Percentiles rank a stretch among this genome's conserved stretches.
Conservation (phyloP, 2,329 filamentous ascomycete species). For the Fusarium tanahbumbuense region DNA sequence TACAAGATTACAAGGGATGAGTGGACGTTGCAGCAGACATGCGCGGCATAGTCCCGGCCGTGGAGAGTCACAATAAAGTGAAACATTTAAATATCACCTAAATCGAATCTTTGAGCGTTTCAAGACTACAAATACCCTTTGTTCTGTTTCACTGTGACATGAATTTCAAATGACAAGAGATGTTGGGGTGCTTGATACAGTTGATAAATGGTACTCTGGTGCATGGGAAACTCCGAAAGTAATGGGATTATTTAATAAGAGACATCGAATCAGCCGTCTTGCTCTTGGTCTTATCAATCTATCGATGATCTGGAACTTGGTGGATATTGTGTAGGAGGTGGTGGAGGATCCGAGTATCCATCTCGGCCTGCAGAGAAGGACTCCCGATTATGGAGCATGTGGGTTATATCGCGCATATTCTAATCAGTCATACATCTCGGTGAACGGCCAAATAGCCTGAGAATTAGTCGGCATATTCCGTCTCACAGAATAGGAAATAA, state of each 20-base stretch:
- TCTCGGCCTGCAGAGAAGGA: neutral
- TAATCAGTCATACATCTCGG: neutral
- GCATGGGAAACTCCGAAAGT: neutral
- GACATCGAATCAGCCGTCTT: neutral
- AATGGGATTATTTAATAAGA: neutral
- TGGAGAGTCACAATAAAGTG: neutral
- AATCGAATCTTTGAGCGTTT: neutral
- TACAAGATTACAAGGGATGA: slow-evolving; percentile 40
- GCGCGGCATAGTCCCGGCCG: slow-evolving; percentile 4
- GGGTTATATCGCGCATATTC: slow-evolving; percentile 26
- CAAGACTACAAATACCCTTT: neutral
- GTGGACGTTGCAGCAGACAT: slow-evolving; percentile 28
- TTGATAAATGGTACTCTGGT: neutral
- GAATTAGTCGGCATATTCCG: slow-evolving; percentile 3
- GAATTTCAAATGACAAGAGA: slow-evolving; percentile 14
- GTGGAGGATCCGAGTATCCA: neutral
- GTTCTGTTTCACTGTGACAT: neutral
- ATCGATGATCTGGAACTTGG: neutral
- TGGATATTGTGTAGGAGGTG: neutral
- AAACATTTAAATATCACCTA: neutral
- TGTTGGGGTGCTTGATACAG: neutral
- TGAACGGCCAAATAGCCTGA: neutral
- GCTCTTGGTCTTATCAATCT: neutral
- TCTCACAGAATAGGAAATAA: neutral
- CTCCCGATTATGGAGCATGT: slow-evolving; percentile 10